Conservation (phyloP, 2,329 filamentous ascomycete genomes). For the Ophiostoma perfectum region DNA sequence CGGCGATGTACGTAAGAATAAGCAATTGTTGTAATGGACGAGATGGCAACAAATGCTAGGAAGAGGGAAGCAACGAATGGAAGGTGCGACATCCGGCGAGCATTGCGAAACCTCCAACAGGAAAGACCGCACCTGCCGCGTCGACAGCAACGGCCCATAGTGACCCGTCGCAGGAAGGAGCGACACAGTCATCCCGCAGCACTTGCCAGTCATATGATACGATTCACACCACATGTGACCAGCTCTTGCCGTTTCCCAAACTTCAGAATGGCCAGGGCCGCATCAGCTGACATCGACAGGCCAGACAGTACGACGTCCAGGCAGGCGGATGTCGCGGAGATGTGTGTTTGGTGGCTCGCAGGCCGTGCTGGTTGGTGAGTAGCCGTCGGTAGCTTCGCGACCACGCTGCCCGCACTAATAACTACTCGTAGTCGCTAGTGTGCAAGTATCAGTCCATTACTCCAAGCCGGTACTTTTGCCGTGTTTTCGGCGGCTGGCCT, state of each 20-base stretch:
- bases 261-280: no score
- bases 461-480: conserved; percentile 1
- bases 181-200: conserved; percentile 3
- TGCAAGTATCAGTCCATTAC: not conserved
- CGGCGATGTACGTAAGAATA: not conserved
- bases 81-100: not conserved
- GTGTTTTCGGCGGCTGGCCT: not conserved
- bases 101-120: not conserved
- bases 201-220: not conserved
- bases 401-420: not conserved
- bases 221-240: not conserved
- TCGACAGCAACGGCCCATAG: not conserved
- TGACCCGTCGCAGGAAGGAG: not conserved
- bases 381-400: not conserved
- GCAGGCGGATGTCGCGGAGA: not conserved
- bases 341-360: not conserved
- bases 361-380: not conserved
- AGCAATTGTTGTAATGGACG: not conserved
- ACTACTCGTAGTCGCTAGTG: not conserved
- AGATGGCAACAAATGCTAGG: not conserved
- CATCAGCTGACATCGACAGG: no score
- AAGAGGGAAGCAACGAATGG: no score
- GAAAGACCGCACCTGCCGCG: not conserved
- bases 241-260: not conserved
- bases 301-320: no score